Percentiles rank a stretch among this genome's conserved stretches.
Conservation (phyloP, 202 grass and related monocot species). For the Panicum hallii region DNA sequence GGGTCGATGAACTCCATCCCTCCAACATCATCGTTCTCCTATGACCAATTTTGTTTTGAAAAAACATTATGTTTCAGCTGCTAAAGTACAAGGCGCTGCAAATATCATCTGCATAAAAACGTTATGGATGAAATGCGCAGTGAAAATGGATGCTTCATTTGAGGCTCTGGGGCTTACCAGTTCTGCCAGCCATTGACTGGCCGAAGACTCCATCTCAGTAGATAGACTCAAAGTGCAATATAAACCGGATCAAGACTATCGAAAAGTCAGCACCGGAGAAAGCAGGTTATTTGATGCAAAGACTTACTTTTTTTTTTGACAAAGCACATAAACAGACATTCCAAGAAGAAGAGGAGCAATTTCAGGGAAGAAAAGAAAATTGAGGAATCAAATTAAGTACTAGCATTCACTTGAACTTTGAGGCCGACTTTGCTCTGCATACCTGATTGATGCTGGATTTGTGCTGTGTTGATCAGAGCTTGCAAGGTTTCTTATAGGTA, state of each 20-base stretch:
- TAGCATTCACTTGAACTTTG: background rate
- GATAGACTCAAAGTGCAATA: background rate
- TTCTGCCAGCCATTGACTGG: constrained; percentile 32
- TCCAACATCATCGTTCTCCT: constrained; percentile 27
- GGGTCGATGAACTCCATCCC: constrained; percentile 25
- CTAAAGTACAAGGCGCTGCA: no score
- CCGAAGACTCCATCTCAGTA: constrained; percentile 13
- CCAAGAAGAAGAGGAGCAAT: background rate
- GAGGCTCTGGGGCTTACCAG: background rate
- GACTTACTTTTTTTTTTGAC: no score
- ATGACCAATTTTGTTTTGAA: background rate
- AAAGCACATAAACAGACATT: background rate
- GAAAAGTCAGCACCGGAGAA: background rate
- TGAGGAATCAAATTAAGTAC: background rate
- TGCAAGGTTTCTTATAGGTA: constrained; percentile 23
- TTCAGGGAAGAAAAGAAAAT: background rate
- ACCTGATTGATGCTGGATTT: constrained; percentile 5
- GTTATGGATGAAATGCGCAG: background rate
- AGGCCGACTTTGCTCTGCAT: background rate
- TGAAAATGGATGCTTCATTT: background rate
- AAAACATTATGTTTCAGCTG: background rate
- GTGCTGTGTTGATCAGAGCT: background rate
- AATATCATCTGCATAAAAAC: no score
- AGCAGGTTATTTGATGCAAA: background rate
- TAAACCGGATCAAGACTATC: background rate